A percentile compares a stretch with the other conserved stretches of the same genome.
Evolutionary conservation across 2,329 filamentous ascomycete genomes (phyloP).

Genomic region (Stachybotrys elegans): DNA sequence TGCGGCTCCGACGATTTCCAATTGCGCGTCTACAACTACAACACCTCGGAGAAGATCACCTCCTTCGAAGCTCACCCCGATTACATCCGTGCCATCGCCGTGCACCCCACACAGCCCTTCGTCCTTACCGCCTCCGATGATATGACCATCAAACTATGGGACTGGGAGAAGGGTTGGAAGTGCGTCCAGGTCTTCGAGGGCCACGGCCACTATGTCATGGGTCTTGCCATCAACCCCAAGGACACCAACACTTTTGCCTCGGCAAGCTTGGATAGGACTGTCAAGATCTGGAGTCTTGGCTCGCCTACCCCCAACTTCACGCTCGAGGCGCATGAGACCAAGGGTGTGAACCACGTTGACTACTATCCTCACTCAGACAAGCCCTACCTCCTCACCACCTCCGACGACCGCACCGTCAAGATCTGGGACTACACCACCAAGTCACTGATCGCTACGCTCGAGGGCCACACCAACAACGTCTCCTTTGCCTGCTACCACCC

Average conservation of each 20-base stretch:
- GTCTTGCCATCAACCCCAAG: constrained; percentile 94
- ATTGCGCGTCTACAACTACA: constrained; percentile 93
- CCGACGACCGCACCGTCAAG: constrained; percentile 94
- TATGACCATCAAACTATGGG: constrained; percentile 98
- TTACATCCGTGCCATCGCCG: constrained; percentile 94
- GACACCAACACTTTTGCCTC: constrained; percentile 90
- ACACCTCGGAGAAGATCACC: constrained; percentile 97
- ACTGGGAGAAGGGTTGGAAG: constrained; percentile 98
- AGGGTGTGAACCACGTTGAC: constrained; percentile 97
- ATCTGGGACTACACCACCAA: constrained; percentile 99
- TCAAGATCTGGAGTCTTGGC: constrained; percentile 96
- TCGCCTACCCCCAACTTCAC: constrained; percentile 95
- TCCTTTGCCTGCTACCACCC: constrained; percentile 98
- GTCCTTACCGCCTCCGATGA: constrained; percentile 95
- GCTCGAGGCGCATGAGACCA: constrained; percentile 92
- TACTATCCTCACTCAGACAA: constrained; percentile 73
- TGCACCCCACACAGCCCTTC: constrained; percentile 93
- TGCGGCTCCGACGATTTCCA: constrained; percentile 92
- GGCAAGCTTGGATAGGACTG: constrained; percentile 90
- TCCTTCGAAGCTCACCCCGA: constrained; percentile 97
- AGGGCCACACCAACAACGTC: constrained; percentile 96
- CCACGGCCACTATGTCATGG: constrained; percentile 96
- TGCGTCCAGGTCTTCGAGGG: constrained; percentile 96
- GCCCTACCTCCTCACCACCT: constrained; percentile 90
- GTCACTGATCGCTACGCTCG: constrained; percentile 89